phyloP scores from a whole-genome alignment of 371 early-diverging fungal species.

The Syncephalastrum monosporum region DNA sequence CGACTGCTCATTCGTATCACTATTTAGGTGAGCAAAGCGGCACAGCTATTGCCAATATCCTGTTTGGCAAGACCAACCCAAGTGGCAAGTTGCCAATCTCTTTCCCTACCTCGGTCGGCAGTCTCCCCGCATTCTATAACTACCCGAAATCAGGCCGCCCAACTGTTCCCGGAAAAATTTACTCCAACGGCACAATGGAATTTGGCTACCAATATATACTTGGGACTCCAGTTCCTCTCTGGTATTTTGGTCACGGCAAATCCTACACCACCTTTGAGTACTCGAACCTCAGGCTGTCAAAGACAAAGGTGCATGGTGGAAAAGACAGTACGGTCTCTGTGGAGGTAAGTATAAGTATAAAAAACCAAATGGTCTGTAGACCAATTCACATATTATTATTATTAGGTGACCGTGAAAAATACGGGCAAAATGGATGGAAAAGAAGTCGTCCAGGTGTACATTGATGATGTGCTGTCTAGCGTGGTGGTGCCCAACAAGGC shows the following conservation, averaged over 20 bases:
- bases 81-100: slow-evolving; percentile 43
- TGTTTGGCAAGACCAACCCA: slow-evolving; percentile 55
- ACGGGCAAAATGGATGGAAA: slow-evolving; percentile 41
- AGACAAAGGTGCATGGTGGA: slow-evolving; percentile 13
- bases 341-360: slow-evolving; percentile 2
- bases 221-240: slow-evolving; percentile 31
- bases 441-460: slow-evolving; percentile 50
- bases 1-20: no score
- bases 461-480: slow-evolving; percentile 31
- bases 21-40: slow-evolving; percentile 38
- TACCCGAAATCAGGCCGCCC: slow-evolving; percentile 22
- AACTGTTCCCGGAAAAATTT: slow-evolving; percentile 14
- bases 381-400: background rate
- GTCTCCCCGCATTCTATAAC: slow-evolving; percentile 23
- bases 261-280: slow-evolving; percentile 52
- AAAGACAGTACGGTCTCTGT: slow-evolving; percentile 11
- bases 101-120: slow-evolving; percentile 23
- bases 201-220: slow-evolving; percentile 24
- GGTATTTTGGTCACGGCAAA: slow-evolving; percentile 54
- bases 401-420: slow-evolving; percentile 33
- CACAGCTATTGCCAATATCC: slow-evolving; percentile 42
- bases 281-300: slow-evolving; percentile 16
- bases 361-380: background rate
- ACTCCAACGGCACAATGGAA: slow-evolving; percentile 17
- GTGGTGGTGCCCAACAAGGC: slow-evolving; percentile 32